Evolutionary conservation across 371 early-diverging fungal genomes (phyloP).

Genomic region (Haplosporangium sp.): DNA sequence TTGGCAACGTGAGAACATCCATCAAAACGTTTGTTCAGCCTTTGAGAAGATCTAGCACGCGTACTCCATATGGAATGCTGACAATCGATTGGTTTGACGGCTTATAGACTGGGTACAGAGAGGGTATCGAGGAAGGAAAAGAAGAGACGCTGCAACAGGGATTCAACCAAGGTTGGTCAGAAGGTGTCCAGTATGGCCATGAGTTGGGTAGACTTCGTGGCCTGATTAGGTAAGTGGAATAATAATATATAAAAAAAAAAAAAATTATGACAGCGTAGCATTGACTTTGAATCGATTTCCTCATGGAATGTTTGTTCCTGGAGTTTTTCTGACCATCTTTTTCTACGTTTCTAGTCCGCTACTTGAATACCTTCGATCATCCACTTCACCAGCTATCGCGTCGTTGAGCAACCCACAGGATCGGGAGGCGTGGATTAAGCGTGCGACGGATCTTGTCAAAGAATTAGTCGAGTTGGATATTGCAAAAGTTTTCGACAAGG

Average conservation of each 20-base stretch:
- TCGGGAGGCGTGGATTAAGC: slow-evolving; percentile 27
- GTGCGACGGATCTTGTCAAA: slow-evolving; percentile 24
- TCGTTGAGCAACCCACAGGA: slow-evolving; percentile 12
- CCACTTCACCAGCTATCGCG: neutral
- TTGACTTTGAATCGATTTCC: neutral
- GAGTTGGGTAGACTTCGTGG: slow-evolving; percentile 48
- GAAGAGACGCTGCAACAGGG: slow-evolving; percentile 47
- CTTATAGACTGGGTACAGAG: slow-evolving; percentile 42
- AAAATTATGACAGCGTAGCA: neutral
- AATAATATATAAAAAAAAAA: neutral
- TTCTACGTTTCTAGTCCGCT: slow-evolving; percentile 20
- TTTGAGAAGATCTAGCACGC: neutral
- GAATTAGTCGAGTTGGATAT: slow-evolving; percentile 45
- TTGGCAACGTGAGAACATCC: slow-evolving; percentile 40
- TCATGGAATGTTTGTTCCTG: neutral
- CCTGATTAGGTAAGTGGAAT: slow-evolving; percentile 35
- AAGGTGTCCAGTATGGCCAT: slow-evolving; percentile 50
- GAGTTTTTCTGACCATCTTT: neutral
- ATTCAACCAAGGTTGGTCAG: slow-evolving; percentile 54
- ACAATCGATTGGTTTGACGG: neutral
- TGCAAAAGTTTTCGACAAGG: slow-evolving; percentile 47
- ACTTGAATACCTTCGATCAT: slow-evolving; percentile 29
- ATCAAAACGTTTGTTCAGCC: neutral
- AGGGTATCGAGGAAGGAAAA: slow-evolving; percentile 54
- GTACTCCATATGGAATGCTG: neutral